Conservation (phyloP, 2,329 filamentous ascomycete genomes). For the Achaetomium macrosporum region DNA sequence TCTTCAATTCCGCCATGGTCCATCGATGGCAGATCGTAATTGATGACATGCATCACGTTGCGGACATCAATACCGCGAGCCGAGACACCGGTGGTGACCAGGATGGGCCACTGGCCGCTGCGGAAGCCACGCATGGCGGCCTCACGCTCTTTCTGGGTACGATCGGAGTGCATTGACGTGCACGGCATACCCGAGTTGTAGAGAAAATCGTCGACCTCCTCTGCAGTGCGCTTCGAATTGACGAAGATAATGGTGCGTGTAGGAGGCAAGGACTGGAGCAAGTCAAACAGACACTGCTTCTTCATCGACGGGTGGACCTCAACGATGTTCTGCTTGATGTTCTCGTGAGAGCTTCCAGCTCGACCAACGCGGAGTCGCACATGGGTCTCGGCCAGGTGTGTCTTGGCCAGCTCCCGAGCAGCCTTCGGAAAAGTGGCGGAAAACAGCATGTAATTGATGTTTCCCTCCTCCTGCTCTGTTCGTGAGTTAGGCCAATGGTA, state of each 20-base stretch:
- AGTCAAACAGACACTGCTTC: conserved; percentile 62
- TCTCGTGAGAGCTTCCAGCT: conserved; percentile 72
- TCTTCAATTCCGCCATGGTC: conserved; percentile 84
- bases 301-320: conserved; percentile 62
- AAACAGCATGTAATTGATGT: conserved; percentile 72
- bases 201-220: conserved; percentile 80
- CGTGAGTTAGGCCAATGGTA: conserved; percentile 6
- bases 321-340: conserved; percentile 74
- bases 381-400: conserved; percentile 67
- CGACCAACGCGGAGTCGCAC: conserved; percentile 82
- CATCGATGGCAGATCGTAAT: conserved; percentile 75
- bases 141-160: conserved; percentile 86
- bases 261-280: conserved; percentile 64
- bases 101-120: conserved; percentile 64
- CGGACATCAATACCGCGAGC: conserved; percentile 85
- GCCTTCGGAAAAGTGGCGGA: conserved; percentile 87
- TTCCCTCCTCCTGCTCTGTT: conserved; percentile 67
- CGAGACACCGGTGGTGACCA: conserved; percentile 80
- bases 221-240: conserved; percentile 71
- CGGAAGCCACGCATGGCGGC: conserved; percentile 86
- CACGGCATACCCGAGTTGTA: conserved; percentile 75
- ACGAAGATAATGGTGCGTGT: conserved; percentile 84
- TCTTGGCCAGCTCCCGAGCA: conserved; percentile 68
- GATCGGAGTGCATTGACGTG: conserved; percentile 82
- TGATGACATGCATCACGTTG: conserved; percentile 86